Evolutionary conservation across 805 yeast species (phyloP).

Genomic region (Starmerella asiatica): DNA sequence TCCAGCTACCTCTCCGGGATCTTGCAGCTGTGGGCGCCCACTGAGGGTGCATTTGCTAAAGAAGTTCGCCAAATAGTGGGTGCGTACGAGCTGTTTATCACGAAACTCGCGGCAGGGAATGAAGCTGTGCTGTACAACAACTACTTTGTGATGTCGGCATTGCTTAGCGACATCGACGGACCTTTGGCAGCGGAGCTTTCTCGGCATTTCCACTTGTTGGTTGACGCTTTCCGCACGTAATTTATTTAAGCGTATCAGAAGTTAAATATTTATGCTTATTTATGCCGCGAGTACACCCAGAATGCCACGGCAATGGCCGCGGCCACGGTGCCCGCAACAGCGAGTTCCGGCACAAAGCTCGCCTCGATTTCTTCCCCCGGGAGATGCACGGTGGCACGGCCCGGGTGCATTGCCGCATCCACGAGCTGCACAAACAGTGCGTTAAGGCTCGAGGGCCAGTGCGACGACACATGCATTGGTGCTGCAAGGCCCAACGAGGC

Average conservation of each 20-base stretch:
- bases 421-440: constrained; percentile 79
- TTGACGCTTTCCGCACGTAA: constrained; percentile 34
- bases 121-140: constrained; percentile 67
- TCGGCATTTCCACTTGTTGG: constrained; percentile 34
- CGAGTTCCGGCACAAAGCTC: constrained; percentile 32
- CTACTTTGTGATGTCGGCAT: constrained; percentile 48
- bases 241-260: background rate
- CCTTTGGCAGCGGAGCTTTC: constrained; percentile 32
- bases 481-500: constrained; percentile 51
- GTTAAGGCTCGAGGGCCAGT: constrained; percentile 75
- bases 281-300: constrained; percentile 3
- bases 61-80: constrained; percentile 57
- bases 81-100: constrained; percentile 64
- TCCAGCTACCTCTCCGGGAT: constrained; percentile 60
- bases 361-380: constrained; percentile 43
- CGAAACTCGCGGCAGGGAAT: constrained; percentile 32
- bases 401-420: constrained; percentile 74
- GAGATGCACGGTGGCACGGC: constrained; percentile 47
- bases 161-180: constrained; percentile 36
- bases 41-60: constrained; percentile 56
- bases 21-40: constrained; percentile 37
- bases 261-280: background rate
- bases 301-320: constrained; percentile 9
- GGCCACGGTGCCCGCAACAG: constrained; percentile 32
- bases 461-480: constrained; percentile 80